Evolutionary conservation across 192 early-diverging fungal species (phyloP).

Genomic region (Backusella australiensis): DNA sequence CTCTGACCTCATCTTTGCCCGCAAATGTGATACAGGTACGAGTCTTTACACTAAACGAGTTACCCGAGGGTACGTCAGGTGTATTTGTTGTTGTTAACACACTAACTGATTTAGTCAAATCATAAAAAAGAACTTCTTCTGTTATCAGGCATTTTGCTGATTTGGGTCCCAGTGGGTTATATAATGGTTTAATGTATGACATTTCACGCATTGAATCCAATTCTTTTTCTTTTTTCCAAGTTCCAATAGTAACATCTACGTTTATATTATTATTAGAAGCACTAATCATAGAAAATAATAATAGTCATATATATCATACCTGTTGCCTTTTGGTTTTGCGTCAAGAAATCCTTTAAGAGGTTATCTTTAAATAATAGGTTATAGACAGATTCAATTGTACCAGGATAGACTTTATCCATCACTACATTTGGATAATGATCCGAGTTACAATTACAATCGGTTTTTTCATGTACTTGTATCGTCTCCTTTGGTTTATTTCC

Average conservation of each 20-base stretch:
- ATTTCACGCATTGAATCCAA: constrained; percentile 10
- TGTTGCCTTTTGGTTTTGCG: constrained; percentile 4
- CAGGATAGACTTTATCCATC: constrained; percentile 25
- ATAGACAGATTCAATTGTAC: not conserved
- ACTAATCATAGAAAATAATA: not conserved
- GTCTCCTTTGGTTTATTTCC: not conserved
- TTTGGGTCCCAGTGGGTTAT: constrained; percentile 20
- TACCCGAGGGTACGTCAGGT: constrained; percentile 50
- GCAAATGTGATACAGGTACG: constrained; percentile 51
- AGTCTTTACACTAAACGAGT: constrained; percentile 43
- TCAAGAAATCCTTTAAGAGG: constrained; percentile 5
- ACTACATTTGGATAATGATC: constrained; percentile 44
- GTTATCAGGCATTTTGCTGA: constrained; percentile 43
- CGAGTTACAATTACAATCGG: constrained; percentile 40
- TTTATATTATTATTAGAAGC: not conserved
- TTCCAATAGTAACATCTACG: constrained; percentile 32
- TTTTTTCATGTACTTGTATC: constrained; percentile 12
- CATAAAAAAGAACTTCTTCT: constrained; percentile 41
- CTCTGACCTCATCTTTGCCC: constrained; percentile 34
- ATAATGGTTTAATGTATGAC: constrained; percentile 34
- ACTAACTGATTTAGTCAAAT: constrained; percentile 44
- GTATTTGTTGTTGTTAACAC: constrained; percentile 45
- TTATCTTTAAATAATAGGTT: not conserved
- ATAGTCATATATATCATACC: not conserved
- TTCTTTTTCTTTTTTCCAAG: constrained; percentile 18